Evolutionary conservation across 371 early-diverging fungal species (phyloP), one percentile per base, ranked within the genome.

Genomic region (Zancudomyces culisetae): DNA sequence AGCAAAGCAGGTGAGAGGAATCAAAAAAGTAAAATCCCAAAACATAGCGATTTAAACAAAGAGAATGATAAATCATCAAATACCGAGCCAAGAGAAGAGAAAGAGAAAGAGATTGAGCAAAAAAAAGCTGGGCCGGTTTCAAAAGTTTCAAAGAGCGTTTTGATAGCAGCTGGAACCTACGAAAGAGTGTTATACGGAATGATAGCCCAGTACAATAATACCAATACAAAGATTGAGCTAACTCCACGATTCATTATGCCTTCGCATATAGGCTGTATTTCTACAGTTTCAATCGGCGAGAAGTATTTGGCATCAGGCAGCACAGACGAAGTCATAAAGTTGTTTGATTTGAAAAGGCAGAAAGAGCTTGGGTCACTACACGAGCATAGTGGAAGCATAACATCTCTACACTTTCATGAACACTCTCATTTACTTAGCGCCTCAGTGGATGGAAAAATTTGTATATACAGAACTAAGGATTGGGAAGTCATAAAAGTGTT

Each of bases 151-250:
- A 20, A 52, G 8, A 18, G 12, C 13, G 21, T 89, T 53, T 66
- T 84, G 47, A 73, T 87, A 41, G 68, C 83, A 27, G 81, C 82
- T 2, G 98, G 98, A 49, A 85, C 92, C 26, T 97, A 97, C 65
- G 96, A 97, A 64, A 81, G 94, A 20, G 73, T 96, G 19, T 73
- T 97, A 22, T 95, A 90, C 59, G 98, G 98, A 24, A 70, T 94
- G 22, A 15, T 24, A 42, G 26, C 24, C 43, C 18, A 40, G 18
- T n/a, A 49, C 42, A 26, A 47, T 45, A 27, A 29, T 12, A 15
- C 22, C 51, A 2, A n/a, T 43, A 43, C 41, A 20, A 21, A 6
- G 2, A 3, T 42, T 40, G 24, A 23, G 3, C 23, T 41, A 43
- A 61, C 61, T 58, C 89, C 92, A 6, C 63, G 80, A 22, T 97